Evolutionary conservation across 371 early-diverging fungal genomes (phyloP), one percentile per base, ranked within the genome.

Genomic region (Cokeromyces recurvatus): DNA sequence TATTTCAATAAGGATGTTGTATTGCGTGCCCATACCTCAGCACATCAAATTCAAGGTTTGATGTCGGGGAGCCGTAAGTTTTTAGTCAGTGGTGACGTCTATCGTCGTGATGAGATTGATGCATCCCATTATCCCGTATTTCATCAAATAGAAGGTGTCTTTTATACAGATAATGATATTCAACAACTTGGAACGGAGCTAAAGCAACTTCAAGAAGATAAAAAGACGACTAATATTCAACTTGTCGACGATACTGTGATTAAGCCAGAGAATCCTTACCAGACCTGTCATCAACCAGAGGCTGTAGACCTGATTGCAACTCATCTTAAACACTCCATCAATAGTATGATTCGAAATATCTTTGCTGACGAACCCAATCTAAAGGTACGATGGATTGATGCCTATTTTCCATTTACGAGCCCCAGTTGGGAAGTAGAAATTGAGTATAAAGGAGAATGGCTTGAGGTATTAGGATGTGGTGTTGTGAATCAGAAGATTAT

Each of bases 391-490:
- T 98, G 97, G 97, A 89, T 93, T 39, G 91, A 95, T 25, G 93
- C 86, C 2, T 90, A 85, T 46, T 98, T 98, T 66, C 98, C 97
- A 0, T 97, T 96, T 72, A 97, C 97, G 17, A 82, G 84, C 32
- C 98, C 97, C 4, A 90, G 90, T 64, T 97, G 91, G 90, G 98
- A 98, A 65, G 85, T 96, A 59, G 97, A 98, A 59, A 90, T 97
- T 35, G 59, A 81, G 38, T 96, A 90, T 68, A 79, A 90, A 38
- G 94, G 91, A 38, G 83, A 92, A 49, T 98, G 98, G 98, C 79
- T 98, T 6, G 97, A 98, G 59, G 84, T 98, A 5, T 74, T 88
- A 16, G 98, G 98, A 2, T 92, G 93, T 66, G 98, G 98, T 38
- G 85, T 98, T 5, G 87, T 94, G 37, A 74, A 81, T 46, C 94